Percentiles rank a stretch among this genome's conserved stretches.
phyloP scores from a whole-genome alignment of 1,139 yeast species.

The Kurtzmaniella quercitrusa region DNA sequence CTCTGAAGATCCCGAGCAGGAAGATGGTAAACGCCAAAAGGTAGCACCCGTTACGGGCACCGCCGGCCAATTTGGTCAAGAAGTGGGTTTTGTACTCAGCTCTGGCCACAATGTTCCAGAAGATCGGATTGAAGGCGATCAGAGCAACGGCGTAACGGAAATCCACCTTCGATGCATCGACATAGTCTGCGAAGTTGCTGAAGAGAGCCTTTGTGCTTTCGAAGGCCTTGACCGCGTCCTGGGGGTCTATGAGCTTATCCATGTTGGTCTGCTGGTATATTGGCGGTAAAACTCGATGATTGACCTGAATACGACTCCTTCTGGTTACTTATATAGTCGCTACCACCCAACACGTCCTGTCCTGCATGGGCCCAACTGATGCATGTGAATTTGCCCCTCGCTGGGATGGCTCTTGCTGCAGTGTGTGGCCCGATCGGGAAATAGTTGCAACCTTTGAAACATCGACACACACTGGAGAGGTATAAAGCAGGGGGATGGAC shows the following conservation, averaged over 20 bases:
- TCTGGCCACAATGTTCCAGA: conserved; percentile 93
- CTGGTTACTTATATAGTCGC: neutral
- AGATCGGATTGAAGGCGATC: conserved; percentile 87
- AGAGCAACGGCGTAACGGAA: conserved; percentile 43
- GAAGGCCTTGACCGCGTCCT: conserved; percentile 3
- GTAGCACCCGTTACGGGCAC: conserved; percentile 75
- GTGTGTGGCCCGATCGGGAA: neutral
- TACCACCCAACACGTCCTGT: neutral
- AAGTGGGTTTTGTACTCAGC: conserved; percentile 72
- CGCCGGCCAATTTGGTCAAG: conserved; percentile 70
- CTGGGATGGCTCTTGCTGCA: neutral
- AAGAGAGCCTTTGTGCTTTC: conserved; percentile 15
- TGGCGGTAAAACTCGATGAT: too few species aligned
- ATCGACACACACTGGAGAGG: neutral
- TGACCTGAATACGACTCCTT: too few species aligned
- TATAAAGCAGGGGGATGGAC: too few species aligned
- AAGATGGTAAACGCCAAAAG: conserved; percentile 77
- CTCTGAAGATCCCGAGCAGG: conserved; percentile 78
- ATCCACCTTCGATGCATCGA: conserved; percentile 18
- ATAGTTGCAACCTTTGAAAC: neutral
- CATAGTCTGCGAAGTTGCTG: conserved; percentile 18
- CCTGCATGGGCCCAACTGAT: neutral
- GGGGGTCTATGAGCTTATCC: neutral
- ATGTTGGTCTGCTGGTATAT: neutral
- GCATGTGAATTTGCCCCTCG: neutral